Base-by-base conservation (phyloP, 2,329 filamentous ascomycete genomes). In the Pseudogymnoascus sp. region DNA sequence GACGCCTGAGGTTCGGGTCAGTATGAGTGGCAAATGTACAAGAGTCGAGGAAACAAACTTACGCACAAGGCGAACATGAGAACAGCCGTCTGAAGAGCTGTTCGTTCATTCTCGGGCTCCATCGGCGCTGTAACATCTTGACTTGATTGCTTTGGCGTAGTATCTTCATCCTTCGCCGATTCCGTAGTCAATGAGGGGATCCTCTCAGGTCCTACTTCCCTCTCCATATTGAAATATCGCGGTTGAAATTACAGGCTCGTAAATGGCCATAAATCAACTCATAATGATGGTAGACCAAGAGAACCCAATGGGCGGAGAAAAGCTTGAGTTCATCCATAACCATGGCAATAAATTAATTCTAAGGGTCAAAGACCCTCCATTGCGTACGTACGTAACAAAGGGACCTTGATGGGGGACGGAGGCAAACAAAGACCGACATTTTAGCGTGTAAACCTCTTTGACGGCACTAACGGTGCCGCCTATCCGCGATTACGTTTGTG, bases 21-120 rank as follows among this genome's bases (percentile, higher is more conserved):
- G 49, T 55, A 7, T 19, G 5, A 55, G 29, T 55, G 29, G 49
- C 49, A 55, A 55, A 35, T 14, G 10, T 33, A 55, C 2, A 33
- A 55, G 29, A n/a, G 16, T 10, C 29, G 16, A 29, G 16, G 14
- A 41, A 72, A 72, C n/a, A 71, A 4, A 6, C 69, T 67, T 5
- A 68, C 65, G 61, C 71, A 71, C n/a, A 73, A 68, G 1, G 69
- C 70, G 21, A 64, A 45, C 67, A 73, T 71, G 33, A 73, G 72
- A 10, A 73, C 66, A 14, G 63, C 58, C 1, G 71, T 73, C 60
- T 73, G 63, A 2, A 73, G 61, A 21, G 62, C 68, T 2, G 72
- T 71, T 1, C 71, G 67, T n/a, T 65, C 62, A 5, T 67, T 69
- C 63, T 73, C 71, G 6, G 72, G 72, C 6, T 67, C 63, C 3